Base-by-base conservation (phyloP, 2,329 filamentous ascomycete species). In the Diaporthe aspalathi region DNA sequence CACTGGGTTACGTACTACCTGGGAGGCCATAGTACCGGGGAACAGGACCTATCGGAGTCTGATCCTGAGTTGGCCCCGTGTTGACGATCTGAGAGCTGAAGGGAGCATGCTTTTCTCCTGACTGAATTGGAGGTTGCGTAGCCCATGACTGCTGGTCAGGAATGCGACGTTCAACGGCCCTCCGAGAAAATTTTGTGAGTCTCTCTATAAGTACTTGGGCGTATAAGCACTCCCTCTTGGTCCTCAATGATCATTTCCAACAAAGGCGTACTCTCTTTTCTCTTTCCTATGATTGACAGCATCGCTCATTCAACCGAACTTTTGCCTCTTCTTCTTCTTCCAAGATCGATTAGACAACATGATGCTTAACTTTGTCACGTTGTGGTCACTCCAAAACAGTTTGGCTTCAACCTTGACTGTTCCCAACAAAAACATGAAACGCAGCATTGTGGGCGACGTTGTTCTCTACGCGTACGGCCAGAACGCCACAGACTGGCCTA, bases 401-500 rank as follows among this genome's bases (percentile, higher is more conserved):
- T 16, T 60, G 38, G 14, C 16, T 14, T 66, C 68, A 20, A 45
- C 60, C 14, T 29, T 70, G 24, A 67, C 32, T 24, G 67, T 70
- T 24, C 68, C 56, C 24, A n/a, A 17, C 20, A 32, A 20, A 14
- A 53, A 56, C 32, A 3, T 67, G 29, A 70, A 70, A 22, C 72
- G 74, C n/a, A 71, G 70, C 38, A 70, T 71, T 7, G 74, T 74
- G 50, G 70, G 62, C 16, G 73, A 75, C 54, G 74, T 73, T 4
- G 73, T 73, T 14, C 68, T 75, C 53, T 75, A 71, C 32, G 74
- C 73, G 1, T 75, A 75, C 54, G 74, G 74, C n/a, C 67, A 70
- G 35, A 73, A 72, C 32, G 53, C 72, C 50, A 70, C 74, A 17
- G 54, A 53, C 14, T 75, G 74, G 74, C 74, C 73, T 14, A 73